Evolutionary conservation across 2,329 filamentous ascomycete genomes (phyloP), one percentile per base, ranked within the genome.

Genomic region (Trichoderma lentiforme): DNA sequence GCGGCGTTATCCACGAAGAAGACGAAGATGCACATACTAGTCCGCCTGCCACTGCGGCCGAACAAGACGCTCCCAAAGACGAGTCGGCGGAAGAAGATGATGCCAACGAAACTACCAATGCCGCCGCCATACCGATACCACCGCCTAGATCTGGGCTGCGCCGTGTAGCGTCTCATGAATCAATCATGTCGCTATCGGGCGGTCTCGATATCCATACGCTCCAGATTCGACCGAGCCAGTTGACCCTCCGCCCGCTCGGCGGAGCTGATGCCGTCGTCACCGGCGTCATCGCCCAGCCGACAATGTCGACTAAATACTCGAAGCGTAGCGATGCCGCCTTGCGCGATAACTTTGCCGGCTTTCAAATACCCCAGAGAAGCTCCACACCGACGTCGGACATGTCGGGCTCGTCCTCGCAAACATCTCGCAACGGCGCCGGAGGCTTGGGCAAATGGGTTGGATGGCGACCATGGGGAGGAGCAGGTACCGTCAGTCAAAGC

Each of bases 171-270:
- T 97, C 95, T 1, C 94, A 97, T 76, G 95, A 98, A 79, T 97
- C 93, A 21, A 91, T 98, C 73, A 88, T 98, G 75, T 98, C 95
- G 0, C 87, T 97, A 2, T 89, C 91, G 0, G 94, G 94, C 4
- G 94, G 94, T 2, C 91, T 97, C 80, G 95, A 98, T 78, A 97
- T 97, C 64, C 94, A 97, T 79, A 94, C 92, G 0, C 85, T 97
- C 5, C 91, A 91, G 76, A 86, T 87, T 1, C 89, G 92, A 4
- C 93, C 93, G 0, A 93, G 92, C 39, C 93, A 97, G 77, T 87
- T 96, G 72, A 88, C 91, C 26, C 78, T 89, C 73, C 79, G 86
- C 65, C 84, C 85, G 36, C 82, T 88, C 28, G 88, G 86, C 72
- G 84, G 84, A 71, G 84, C 85, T 51, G 88, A 87, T 43, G 88